Evolutionary conservation across 140 eudicot species (phyloP).

Genomic region (Erigeron philadelphicus): DNA sequence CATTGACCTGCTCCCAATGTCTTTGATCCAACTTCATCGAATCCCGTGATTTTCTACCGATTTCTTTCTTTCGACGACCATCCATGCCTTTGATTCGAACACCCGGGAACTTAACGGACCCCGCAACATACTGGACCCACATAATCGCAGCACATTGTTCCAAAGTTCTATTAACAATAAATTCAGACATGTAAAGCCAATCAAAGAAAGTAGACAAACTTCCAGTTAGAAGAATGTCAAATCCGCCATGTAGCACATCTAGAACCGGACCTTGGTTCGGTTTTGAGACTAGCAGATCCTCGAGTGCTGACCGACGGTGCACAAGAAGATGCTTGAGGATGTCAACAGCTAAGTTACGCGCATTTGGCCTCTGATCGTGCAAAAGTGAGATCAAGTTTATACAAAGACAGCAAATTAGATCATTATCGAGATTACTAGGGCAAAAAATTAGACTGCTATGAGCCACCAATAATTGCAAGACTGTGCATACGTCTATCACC

Average conservation of each 20-base stretch:
- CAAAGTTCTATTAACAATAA: conserved; percentile 58
- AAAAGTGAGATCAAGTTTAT: conserved; percentile 75
- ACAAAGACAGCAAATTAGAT: conserved; percentile 83
- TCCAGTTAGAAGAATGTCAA: conserved; percentile 79
- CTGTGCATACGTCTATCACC: conserved; percentile 67
- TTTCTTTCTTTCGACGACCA: conserved; percentile 74
- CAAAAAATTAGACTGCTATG: conserved; percentile 74
- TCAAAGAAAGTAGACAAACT: conserved; percentile 58
- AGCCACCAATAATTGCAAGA: conserved; percentile 78
- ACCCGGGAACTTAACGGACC: conserved; percentile 89
- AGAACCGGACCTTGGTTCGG: conserved; percentile 75
- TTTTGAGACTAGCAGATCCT: conserved; percentile 80
- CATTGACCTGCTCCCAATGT: conserved; percentile 94
- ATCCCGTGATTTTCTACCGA: conserved; percentile 61
- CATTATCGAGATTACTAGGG: conserved; percentile 81
- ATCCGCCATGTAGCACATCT: conserved; percentile 91
- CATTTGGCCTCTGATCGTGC: conserved; percentile 60
- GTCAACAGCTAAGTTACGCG: conserved; percentile 64
- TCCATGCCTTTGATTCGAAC: conserved; percentile 86
- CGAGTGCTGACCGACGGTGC: conserved; percentile 79
- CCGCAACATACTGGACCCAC: conserved; percentile 94
- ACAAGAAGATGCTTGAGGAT: conserved; percentile 79
- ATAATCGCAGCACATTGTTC: conserved; percentile 86
- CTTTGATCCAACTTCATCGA: conserved; percentile 51
- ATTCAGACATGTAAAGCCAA: conserved; percentile 71